A percentile compares a stretch with the other conserved stretches of the same genome.
phyloP scores from a whole-genome alignment of 208 protist species.

The Naegleria lovaniensis region DNA sequence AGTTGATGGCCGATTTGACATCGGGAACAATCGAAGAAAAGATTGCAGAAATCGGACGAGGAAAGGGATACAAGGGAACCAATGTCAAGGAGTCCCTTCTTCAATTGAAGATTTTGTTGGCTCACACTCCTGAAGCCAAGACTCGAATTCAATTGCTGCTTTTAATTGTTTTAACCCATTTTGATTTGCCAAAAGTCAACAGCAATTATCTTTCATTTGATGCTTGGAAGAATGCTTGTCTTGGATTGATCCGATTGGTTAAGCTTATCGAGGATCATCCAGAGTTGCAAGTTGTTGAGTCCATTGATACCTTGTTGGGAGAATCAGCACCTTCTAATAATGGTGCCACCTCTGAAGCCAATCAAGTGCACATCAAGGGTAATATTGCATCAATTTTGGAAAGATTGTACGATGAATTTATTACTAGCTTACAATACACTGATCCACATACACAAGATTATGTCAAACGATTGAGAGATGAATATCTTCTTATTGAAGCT shows the following conservation, averaged over 20 bases:
- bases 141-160: neutral
- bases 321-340: neutral
- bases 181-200: neutral
- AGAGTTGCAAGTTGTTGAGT: neutral
- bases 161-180: neutral
- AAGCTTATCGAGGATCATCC: slow-evolving; percentile 7
- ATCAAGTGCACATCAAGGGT: neutral
- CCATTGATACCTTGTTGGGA: neutral
- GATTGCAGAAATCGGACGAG: neutral
- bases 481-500: neutral
- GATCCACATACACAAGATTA: slow-evolving; percentile 33
- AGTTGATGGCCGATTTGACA: neutral
- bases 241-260: neutral
- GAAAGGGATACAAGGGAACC: neutral
- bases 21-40: neutral
- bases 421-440: slow-evolving; percentile 7
- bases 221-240: neutral
- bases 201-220: neutral
- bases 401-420: slow-evolving; percentile 25
- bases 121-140: neutral
- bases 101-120: slow-evolving; percentile 11
- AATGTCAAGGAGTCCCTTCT: neutral
- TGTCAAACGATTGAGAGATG: neutral
- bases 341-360: neutral
- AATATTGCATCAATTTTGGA: slow-evolving; percentile 1